Evolutionary conservation across 2,329 filamentous ascomycete species (phyloP).

Genomic region (Sporothrix curviconia): DNA sequence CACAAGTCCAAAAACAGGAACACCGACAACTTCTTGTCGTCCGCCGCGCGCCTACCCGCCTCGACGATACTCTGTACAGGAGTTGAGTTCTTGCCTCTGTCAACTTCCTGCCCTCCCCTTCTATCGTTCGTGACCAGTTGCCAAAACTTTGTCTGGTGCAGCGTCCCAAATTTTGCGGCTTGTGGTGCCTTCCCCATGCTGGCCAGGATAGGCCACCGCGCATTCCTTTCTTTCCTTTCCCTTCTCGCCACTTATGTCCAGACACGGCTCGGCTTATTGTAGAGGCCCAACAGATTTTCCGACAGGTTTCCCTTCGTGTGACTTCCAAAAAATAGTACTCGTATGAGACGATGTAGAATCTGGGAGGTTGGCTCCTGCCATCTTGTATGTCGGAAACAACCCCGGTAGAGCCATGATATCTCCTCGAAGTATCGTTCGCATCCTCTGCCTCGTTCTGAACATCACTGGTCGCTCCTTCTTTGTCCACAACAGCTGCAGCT

Average conservation of each 20-base stretch:
- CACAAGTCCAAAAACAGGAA: background rate
- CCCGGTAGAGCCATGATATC: too few species aligned
- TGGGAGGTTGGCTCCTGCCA: too few species aligned
- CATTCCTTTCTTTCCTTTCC: background rate
- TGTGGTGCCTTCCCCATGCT: background rate
- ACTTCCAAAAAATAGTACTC: too few species aligned
- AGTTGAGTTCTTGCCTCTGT: background rate
- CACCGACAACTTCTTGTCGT: background rate
- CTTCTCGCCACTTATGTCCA: background rate
- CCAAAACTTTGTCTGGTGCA: background rate
- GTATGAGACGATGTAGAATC: too few species aligned
- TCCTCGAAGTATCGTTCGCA: background rate
- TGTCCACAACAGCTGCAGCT: too few species aligned
- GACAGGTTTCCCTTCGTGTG: too few species aligned
- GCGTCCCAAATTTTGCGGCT: too few species aligned
- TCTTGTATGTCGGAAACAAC: too few species aligned
- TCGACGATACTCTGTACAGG: background rate
- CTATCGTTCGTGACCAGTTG: background rate
- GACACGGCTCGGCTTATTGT: background rate
- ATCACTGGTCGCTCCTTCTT: too few species aligned
- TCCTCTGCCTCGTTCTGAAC: too few species aligned
- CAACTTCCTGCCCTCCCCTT: background rate
- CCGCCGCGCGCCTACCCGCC: constrained; percentile 2
- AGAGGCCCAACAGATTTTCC: background rate
- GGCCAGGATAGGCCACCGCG: background rate